phyloP scores from a whole-genome alignment of 1,139 yeast genomes.

The Geotrichum aggregatum region DNA sequence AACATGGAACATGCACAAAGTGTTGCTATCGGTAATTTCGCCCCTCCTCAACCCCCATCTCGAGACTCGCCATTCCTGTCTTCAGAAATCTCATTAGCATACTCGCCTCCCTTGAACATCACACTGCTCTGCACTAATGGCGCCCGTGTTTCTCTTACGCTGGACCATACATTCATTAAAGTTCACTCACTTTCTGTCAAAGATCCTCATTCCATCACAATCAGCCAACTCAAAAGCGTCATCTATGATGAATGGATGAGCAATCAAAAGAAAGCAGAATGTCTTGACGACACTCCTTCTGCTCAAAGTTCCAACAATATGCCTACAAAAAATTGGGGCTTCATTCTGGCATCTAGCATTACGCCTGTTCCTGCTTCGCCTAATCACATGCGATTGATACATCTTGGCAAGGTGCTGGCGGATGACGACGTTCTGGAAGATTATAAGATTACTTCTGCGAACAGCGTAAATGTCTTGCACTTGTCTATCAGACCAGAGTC shows the following conservation, averaged over 20 bases:
- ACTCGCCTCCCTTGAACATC: slow-evolving; percentile 21
- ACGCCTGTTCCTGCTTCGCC: slow-evolving; percentile 12
- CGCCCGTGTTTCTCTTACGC: slow-evolving; percentile 25
- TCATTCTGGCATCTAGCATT: not conserved
- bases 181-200: slow-evolving; percentile 25
- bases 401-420: slow-evolving; percentile 34
- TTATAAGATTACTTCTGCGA: slow-evolving; percentile 23
- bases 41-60: not conserved
- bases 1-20: not conserved
- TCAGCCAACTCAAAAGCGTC: slow-evolving; percentile 28
- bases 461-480: slow-evolving; percentile 31
- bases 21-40: too few relatives aligned
- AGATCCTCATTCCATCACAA: slow-evolving; percentile 24
- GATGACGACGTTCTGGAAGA: slow-evolving; percentile 30
- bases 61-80: slow-evolving; percentile 1
- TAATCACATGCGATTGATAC: slow-evolving; percentile 31
- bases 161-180: slow-evolving; percentile 27
- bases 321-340: not conserved
- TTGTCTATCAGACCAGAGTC: slow-evolving; percentile 34
- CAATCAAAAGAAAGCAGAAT: slow-evolving; percentile 7
- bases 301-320: not conserved
- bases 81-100: slow-evolving; percentile 11
- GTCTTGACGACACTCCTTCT: not conserved
- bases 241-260: slow-evolving; percentile 21
- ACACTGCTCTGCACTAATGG: slow-evolving; percentile 32